These are phyloP conservation scores for Glycine soja DNA, from an alignment of 306 rosid genomes.

Conservation along the genomic window DNA sequence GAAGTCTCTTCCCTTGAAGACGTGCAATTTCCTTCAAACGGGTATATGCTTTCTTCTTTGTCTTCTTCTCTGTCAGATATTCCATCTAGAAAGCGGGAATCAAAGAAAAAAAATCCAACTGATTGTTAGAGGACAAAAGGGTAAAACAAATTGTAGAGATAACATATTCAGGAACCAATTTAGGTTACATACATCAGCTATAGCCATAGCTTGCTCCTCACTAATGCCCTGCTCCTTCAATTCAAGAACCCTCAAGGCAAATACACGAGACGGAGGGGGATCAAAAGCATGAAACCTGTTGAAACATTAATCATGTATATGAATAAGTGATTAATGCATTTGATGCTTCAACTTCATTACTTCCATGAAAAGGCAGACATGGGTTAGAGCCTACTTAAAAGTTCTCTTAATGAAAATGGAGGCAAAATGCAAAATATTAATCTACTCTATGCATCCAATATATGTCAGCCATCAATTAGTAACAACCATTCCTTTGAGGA, in stretches of 20 bases:
- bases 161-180: slow-evolving; percentile 10
- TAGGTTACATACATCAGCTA: slow-evolving; percentile 72
- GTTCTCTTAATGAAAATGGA: slow-evolving; percentile 2
- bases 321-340: slow-evolving; percentile 11
- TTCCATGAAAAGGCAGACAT: neutral
- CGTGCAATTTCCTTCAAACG: slow-evolving; percentile 76
- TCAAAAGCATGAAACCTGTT: slow-evolving; percentile 72
- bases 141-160: slow-evolving; percentile 19
- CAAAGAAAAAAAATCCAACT: slow-evolving; percentile 18
- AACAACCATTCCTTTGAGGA: slow-evolving; percentile 4
- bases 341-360: slow-evolving; percentile 34
- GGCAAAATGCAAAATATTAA: neutral
- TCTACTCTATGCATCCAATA: slow-evolving; percentile 1
- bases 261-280: slow-evolving; percentile 87
- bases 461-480: neutral
- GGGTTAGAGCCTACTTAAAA: slow-evolving; percentile 11
- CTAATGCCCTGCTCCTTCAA: slow-evolving; percentile 78
- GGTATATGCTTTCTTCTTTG: slow-evolving; percentile 75
- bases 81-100: slow-evolving; percentile 68
- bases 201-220: slow-evolving; percentile 83
- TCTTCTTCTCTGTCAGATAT: slow-evolving; percentile 71
- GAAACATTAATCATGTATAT: slow-evolving; percentile 45
- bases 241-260: slow-evolving; percentile 74
- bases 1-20: slow-evolving; percentile 80
- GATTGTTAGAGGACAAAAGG: slow-evolving; percentile 27